Percentiles rank a stretch among this genome's conserved stretches.
Conservation (phyloP, 495 filamentous ascomycete genomes). For the Tirmania nivea region DNA sequence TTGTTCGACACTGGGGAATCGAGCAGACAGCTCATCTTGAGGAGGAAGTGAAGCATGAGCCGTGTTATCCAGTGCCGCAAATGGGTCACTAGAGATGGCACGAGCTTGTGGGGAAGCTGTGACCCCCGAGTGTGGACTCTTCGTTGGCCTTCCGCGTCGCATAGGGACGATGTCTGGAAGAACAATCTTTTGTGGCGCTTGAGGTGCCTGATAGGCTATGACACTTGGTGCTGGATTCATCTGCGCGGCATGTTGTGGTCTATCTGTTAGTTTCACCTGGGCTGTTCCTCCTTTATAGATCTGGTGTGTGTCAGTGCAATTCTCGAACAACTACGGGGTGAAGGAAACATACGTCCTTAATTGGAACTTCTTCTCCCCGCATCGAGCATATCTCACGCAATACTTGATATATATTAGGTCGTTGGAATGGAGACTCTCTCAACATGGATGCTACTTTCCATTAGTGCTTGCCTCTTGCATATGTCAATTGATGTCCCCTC, state of each 20-base stretch:
- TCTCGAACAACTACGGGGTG: neutral
- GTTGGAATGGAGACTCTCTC: conserved; percentile 53
- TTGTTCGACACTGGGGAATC: conserved; percentile 82
- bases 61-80: conserved; percentile 61
- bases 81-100: conserved; percentile 48
- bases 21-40: conserved; percentile 55
- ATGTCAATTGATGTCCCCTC: conserved; percentile 17
- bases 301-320: conserved; percentile 26
- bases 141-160: conserved; percentile 66
- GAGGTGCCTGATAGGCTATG: conserved; percentile 36
- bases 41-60: conserved; percentile 27
- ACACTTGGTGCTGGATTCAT: conserved; percentile 16
- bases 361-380: conserved; percentile 71
- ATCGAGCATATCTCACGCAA: conserved; percentile 66
- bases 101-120: conserved; percentile 16
- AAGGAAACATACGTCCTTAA: conserved; percentile 55
- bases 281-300: conserved; percentile 57
- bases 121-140: conserved; percentile 21
- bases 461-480: conserved; percentile 4
- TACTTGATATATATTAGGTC: conserved; percentile 88
- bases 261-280: conserved; percentile 5
- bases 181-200: conserved; percentile 41
- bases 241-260: conserved; percentile 9
- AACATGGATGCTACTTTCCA: conserved; percentile 59
- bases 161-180: conserved; percentile 89